Percentiles rank a stretch among this genome's conserved stretches.
Conservation (phyloP, 345 rosid genomes). For the Murraya koenigii region DNA sequence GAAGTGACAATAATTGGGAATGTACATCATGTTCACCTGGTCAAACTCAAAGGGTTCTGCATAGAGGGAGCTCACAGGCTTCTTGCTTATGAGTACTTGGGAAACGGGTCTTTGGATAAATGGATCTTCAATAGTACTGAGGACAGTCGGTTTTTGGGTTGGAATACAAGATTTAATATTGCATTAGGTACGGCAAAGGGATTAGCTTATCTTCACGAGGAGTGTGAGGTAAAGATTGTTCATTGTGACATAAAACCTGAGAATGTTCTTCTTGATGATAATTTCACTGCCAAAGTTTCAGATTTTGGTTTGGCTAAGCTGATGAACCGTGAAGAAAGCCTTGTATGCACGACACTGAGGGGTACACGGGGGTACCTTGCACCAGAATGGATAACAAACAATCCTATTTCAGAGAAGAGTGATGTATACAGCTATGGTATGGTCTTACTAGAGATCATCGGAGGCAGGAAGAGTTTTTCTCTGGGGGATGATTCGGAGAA, state of each 20-base stretch:
- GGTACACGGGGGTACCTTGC: constrained; percentile 66
- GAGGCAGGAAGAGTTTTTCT: constrained; percentile 48
- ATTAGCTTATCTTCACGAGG: constrained; percentile 52
- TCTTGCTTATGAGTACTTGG: constrained; percentile 62
- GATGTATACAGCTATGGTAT: constrained; percentile 58
- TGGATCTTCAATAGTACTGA: constrained; percentile 45
- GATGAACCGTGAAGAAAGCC: constrained; percentile 48
- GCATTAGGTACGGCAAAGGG: constrained; percentile 48
- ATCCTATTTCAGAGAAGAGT: constrained; percentile 49
- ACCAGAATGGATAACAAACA: constrained; percentile 61
- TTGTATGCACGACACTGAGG: constrained; percentile 41
- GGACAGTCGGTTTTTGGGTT: constrained; percentile 25
- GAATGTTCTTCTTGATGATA: constrained; percentile 47
- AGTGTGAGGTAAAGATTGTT: constrained; percentile 46
- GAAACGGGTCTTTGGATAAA: constrained; percentile 42
- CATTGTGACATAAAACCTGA: constrained; percentile 55
- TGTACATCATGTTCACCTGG: constrained; percentile 52
- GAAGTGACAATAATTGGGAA: constrained; percentile 54
- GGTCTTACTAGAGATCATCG: constrained; percentile 54
- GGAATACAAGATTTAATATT: constrained; percentile 43
- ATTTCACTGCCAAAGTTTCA: constrained; percentile 43
- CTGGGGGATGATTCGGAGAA: constrained; percentile 30
- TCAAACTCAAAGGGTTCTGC: constrained; percentile 59
- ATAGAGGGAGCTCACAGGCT: constrained; percentile 45
- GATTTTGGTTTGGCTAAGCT: constrained; percentile 56